These are phyloP conservation scores for Alliaria petiolata DNA, from an alignment of 345 rosid genomes.

Conservation along the genomic window DNA sequence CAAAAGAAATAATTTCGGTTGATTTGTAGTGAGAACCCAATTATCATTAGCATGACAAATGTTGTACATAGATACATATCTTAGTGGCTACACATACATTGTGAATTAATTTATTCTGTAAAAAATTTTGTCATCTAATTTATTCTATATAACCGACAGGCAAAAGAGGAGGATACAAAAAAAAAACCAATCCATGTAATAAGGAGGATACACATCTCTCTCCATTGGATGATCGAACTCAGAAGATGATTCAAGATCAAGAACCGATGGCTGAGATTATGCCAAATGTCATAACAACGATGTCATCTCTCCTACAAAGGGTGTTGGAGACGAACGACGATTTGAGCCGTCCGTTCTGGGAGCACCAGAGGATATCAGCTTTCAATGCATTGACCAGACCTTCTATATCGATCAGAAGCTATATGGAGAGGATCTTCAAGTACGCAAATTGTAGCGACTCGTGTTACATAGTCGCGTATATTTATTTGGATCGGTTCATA, in stretches of 20 bases:
- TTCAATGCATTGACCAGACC: conserved; percentile 57
- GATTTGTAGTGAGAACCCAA: neutral
- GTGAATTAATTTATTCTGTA: neutral
- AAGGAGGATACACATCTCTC: neutral
- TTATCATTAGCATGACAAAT: neutral
- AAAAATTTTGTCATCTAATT: neutral
- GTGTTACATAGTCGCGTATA: conserved; percentile 68
- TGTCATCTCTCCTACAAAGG: conserved; percentile 51
- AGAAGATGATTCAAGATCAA: conserved; percentile 15
- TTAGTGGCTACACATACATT: neutral
- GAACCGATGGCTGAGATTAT: conserved; percentile 17
- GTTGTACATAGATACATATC: neutral
- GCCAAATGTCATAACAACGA: conserved; percentile 44
- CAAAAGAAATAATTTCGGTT: neutral
- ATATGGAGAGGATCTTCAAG: conserved; percentile 64
- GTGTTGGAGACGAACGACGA: conserved; percentile 58
- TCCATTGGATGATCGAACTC: conserved; percentile 12
- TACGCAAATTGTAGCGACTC: conserved; percentile 73
- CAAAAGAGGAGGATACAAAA: neutral
- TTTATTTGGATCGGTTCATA: conserved; percentile 63
- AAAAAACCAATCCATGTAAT: neutral
- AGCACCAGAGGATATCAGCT: conserved; percentile 42
- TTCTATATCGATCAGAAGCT: conserved; percentile 49
- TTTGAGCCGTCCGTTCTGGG: conserved; percentile 24
- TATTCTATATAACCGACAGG: conserved; percentile 14